phyloP scores from a whole-genome alignment of 208 protist species.

The Leishmania major region DNA sequence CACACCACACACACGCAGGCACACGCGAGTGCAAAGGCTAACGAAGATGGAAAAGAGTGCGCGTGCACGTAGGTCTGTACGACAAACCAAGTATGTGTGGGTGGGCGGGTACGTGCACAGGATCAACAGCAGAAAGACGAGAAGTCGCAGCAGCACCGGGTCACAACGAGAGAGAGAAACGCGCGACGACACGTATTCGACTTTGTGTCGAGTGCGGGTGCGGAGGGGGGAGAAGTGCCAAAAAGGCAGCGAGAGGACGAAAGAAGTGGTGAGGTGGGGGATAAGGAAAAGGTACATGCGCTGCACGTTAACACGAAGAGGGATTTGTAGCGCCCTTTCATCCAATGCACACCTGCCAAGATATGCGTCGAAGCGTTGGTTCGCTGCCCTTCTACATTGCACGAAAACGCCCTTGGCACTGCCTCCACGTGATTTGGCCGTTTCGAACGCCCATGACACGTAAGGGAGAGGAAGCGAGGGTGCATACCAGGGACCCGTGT shows the following conservation, averaged over 20 bases:
- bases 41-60: not conserved
- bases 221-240: not conserved
- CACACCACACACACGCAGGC: not conserved
- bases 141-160: conserved; percentile 1
- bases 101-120: not conserved
- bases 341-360: not conserved
- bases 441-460: not conserved
- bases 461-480: not conserved
- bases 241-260: conserved; percentile 7
- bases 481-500: not conserved
- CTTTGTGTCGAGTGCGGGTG: not conserved
- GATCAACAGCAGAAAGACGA: not conserved
- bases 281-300: not conserved
- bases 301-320: not conserved
- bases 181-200: not conserved
- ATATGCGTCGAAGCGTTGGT: not conserved
- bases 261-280: not conserved
- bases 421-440: not conserved
- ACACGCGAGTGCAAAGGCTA: not conserved
- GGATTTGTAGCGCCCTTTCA: too few species aligned
- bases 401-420: not conserved
- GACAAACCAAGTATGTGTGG: not conserved
- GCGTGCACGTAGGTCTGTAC: conserved; percentile 4
- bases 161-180: not conserved
- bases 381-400: too few species aligned